phyloP scores from a whole-genome alignment of 2,329 filamentous ascomycete genomes.

The Pestalotiopsis sp. region DNA sequence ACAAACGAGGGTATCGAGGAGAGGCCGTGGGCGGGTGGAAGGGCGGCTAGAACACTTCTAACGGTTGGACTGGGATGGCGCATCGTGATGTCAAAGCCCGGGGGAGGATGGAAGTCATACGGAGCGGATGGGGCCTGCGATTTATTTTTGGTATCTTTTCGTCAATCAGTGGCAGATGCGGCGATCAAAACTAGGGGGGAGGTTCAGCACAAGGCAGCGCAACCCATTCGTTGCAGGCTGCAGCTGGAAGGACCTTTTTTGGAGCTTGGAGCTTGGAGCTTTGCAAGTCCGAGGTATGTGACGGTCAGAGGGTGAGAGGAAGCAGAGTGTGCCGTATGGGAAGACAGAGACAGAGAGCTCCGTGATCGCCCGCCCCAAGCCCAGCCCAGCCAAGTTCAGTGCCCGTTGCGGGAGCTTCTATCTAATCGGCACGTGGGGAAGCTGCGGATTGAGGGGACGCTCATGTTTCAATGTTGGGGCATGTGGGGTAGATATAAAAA shows the following conservation, averaged over 20 bases:
- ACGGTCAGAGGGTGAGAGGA: not conserved
- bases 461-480: not conserved
- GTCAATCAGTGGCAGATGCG: not conserved
- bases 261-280: not conserved
- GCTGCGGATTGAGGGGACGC: not conserved
- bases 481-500: not conserved
- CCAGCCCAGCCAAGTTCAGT: not conserved
- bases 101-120: not conserved
- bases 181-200: not conserved
- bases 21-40: slow-evolving; percentile 5
- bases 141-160: not conserved
- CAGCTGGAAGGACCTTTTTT: not conserved
- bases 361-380: not conserved
- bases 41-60: slow-evolving; percentile 9
- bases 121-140: not conserved
- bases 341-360: not conserved
- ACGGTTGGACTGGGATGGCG: slow-evolving; percentile 8
- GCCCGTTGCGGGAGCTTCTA: slow-evolving; percentile 19
- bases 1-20: slow-evolving; percentile 4
- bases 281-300: not conserved
- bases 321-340: not conserved
- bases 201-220: not conserved
- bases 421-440: slow-evolving; percentile 30
- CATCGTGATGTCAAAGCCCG: slow-evolving; percentile 12
- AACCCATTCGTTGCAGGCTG: slow-evolving; percentile 1